These are phyloP conservation scores for Peniophora sp. DNA, from an alignment of 1,284 basidiomycete genomes.

Conservation along the genomic window DNA sequence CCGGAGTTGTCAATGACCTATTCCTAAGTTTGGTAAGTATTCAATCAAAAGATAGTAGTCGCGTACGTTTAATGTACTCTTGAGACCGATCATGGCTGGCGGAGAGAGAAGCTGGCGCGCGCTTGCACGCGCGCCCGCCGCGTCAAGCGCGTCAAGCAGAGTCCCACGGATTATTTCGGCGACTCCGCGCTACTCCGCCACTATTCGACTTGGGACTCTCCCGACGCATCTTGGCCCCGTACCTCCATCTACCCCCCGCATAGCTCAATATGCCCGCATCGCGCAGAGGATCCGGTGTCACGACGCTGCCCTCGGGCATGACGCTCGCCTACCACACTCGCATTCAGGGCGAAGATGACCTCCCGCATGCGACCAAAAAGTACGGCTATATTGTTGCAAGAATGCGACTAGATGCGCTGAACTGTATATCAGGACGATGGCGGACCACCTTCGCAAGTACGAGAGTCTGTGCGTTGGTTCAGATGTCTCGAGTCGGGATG, in stretches of 20 bases:
- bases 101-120: slow-evolving; percentile 1
- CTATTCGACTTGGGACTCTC: background rate
- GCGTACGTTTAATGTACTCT: slow-evolving; percentile 78
- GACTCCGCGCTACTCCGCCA: background rate
- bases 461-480: slow-evolving; percentile 53
- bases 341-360: slow-evolving; percentile 72
- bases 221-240: background rate
- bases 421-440: slow-evolving; percentile 61
- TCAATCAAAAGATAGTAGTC: background rate
- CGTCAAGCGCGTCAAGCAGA: background rate
- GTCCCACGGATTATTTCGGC: too few species aligned
- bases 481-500: background rate
- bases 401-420: slow-evolving; percentile 13
- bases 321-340: slow-evolving; percentile 73
- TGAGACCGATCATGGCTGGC: slow-evolving; percentile 82
- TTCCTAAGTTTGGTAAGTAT: background rate
- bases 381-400: slow-evolving; percentile 25
- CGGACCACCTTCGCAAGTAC: slow-evolving; percentile 83
- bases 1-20: slow-evolving; percentile 99
- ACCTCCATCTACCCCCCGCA: slow-evolving; percentile 2
- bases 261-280: slow-evolving; percentile 47
- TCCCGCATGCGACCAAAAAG: slow-evolving; percentile 85
- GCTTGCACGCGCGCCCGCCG: background rate
- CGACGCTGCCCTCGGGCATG: slow-evolving; percentile 65
- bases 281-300: slow-evolving; percentile 67